A percentile compares a stretch with the other conserved stretches of the same genome.
phyloP scores from a whole-genome alignment of 2,329 filamentous ascomycete species.

The Cladorrhinum sp. region DNA sequence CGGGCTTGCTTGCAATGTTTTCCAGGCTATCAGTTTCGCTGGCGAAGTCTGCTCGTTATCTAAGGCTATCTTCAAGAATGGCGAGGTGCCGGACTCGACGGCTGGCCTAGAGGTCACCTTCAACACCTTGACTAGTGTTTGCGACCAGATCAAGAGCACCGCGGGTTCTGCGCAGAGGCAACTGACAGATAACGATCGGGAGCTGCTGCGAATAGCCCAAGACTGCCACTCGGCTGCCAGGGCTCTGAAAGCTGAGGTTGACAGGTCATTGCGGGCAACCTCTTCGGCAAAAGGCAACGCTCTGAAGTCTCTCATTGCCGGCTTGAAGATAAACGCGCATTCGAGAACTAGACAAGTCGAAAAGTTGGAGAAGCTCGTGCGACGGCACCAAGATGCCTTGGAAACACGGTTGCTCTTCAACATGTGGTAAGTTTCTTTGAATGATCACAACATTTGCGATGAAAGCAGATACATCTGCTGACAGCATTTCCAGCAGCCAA shows the following conservation, averaged over 20 bases:
- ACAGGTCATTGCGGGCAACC: neutral
- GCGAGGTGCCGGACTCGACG: neutral
- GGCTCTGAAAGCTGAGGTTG: neutral
- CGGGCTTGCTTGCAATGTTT: slow-evolving; percentile 6
- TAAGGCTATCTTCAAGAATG: neutral
- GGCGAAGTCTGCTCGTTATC: neutral
- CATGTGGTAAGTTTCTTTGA: neutral
- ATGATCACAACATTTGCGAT: neutral
- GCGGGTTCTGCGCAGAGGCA: neutral
- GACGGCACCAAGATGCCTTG: neutral
- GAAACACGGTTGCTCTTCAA: neutral
- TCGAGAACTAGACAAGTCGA: neutral
- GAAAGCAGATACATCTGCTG: neutral
- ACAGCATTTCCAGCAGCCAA: neutral
- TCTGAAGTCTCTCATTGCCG: neutral
- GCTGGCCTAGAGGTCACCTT: neutral
- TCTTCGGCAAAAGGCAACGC: neutral
- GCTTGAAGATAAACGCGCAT: neutral
- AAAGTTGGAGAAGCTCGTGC: neutral
- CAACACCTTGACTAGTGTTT: neutral
- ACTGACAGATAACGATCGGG: neutral
- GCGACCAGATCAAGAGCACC: neutral
- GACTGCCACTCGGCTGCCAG: slow-evolving; percentile 1
- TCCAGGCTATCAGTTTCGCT: slow-evolving; percentile 5
- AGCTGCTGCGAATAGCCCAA: slow-evolving; percentile 1